Evolutionary conservation across 495 filamentous ascomycete species (phyloP), one percentile per base, ranked within the genome.

Genomic region (Saxispiralis lemnorum): DNA sequence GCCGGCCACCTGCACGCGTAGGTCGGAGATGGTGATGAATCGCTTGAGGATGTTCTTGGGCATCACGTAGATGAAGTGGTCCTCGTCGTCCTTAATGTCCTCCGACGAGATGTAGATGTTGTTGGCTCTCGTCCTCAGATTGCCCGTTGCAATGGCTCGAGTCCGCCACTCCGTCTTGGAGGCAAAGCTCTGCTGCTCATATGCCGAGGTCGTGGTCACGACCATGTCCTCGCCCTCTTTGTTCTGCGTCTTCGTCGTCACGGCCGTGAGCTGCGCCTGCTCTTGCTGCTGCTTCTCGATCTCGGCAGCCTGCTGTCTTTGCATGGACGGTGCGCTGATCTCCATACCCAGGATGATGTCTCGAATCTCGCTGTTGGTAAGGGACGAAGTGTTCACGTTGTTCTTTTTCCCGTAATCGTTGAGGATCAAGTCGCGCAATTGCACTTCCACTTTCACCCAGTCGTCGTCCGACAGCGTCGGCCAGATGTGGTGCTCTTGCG

Each of bases 401-500:
- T 96, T 99, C 70, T 96, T 96, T 75, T 96, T 96, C 54, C 92
- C 92, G 54, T 99, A 99, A 59, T 99, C 89, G 46, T 95, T 94
- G 45, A 99, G 60, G 51, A 99, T 96, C 42, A 99, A 63, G 69
- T 99, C 92, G 53, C 92, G 76, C 39, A 99, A 65, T 57, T 93
- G 84, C 45, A 84, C 83, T 71, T 99, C 92, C 16, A 99, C 85
- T 72, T 95, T 94, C 60, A 95, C 86, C 89, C 92, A 99, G 51
- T 94, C 87, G 44, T 99, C 92, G 49, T 99, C 89, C 0, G 82
- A 79, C 7, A 99, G 65, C 2, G 82, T 76, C 1, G 92, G 92
- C 92, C 92, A 99, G 59, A 99, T 96, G 56, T 99, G 92, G 60
- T 99, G 92, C 58, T 96, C 85, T 54, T 95, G 86, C 1, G 92